phyloP scores from a whole-genome alignment of 129 eudicot species.

The Artemisia tridentata region DNA sequence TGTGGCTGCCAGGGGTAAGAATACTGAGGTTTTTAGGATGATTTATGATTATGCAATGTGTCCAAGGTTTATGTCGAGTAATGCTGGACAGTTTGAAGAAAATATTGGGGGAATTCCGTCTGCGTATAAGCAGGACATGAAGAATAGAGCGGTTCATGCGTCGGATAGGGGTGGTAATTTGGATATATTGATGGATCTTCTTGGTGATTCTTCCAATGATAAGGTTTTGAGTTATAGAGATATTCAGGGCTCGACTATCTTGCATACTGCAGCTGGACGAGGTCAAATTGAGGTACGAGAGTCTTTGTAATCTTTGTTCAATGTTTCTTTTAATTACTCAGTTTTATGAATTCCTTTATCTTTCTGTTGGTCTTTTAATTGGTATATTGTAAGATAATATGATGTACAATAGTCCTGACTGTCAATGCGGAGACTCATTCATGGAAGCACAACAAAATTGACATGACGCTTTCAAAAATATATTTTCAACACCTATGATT shows the following conservation, averaged over 20 bases:
- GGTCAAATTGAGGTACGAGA: slow-evolving; percentile 77
- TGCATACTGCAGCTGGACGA: slow-evolving; percentile 89
- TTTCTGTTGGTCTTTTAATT: background rate
- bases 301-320: background rate
- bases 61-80: slow-evolving; percentile 56
- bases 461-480: too few relatives aligned
- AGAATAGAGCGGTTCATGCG: slow-evolving; percentile 93
- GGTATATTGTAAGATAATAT: background rate
- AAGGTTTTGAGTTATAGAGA: slow-evolving; percentile 63
- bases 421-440: too few relatives aligned
- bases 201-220: slow-evolving; percentile 56
- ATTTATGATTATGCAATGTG: slow-evolving; percentile 62
- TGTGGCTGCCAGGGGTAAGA: too few relatives aligned
- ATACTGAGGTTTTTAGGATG: background rate
- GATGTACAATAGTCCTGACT: background rate
- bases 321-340: background rate
- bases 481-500: too few relatives aligned
- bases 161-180: slow-evolving; percentile 89
- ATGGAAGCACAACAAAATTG: too few relatives aligned
- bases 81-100: slow-evolving; percentile 46
- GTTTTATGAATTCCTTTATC: background rate
- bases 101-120: too few relatives aligned
- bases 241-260: slow-evolving; percentile 66
- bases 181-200: slow-evolving; percentile 58
- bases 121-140: slow-evolving; percentile 82